Evolutionary conservation across 805 yeast species (phyloP), one percentile per base, ranked within the genome.

Genomic region (Peterozyma toletana): DNA sequence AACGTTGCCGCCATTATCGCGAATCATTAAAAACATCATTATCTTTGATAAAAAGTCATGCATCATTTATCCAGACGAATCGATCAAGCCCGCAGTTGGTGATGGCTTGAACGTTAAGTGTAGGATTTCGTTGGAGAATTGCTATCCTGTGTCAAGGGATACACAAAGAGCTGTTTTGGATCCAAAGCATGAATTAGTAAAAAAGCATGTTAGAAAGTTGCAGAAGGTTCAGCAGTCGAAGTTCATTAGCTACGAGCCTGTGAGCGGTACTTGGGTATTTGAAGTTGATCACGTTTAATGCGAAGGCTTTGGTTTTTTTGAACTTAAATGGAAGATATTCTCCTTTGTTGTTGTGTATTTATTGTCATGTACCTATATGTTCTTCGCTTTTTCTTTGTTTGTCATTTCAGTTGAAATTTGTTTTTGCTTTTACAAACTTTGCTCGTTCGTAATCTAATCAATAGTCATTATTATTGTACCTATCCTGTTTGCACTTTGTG

Each of bases 61-160:
- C 59, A 67, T 75, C 2, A 74, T 88, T 1, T 91, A 89, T 62
- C 95, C 96, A 1, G 81, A 83, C 44, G 77, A 73, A 16, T 63
- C 68, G 9, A 60, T 60, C 16, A 76, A 72, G 51, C 95, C 96
- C 10, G 63, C 67, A 37, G 56, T 60, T 29, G 96, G 96, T 5
- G 86, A 86, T 53, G 98, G 96, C 0, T 70, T 93, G 48, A 91
- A 91, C 56, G 71, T 86, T 30, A 81, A 84, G 5, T 85, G 86
- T 7, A 73, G 74, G 48, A 77, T 89, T 37, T 78, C 91, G 2
- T 62, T 89, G 42, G 86, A 83, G 52, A 81, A 83, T 11, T 86
- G 96, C 57, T 90, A 76, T 63, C 96, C 97, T 17, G 62, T 75
- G n/a, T 71, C 82, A 40, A 83, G 77, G 54, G 84, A 81, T 48